Evolutionary conservation across 2,329 filamentous ascomycete genomes (phyloP).

Genomic region (Cadophora malorum): DNA sequence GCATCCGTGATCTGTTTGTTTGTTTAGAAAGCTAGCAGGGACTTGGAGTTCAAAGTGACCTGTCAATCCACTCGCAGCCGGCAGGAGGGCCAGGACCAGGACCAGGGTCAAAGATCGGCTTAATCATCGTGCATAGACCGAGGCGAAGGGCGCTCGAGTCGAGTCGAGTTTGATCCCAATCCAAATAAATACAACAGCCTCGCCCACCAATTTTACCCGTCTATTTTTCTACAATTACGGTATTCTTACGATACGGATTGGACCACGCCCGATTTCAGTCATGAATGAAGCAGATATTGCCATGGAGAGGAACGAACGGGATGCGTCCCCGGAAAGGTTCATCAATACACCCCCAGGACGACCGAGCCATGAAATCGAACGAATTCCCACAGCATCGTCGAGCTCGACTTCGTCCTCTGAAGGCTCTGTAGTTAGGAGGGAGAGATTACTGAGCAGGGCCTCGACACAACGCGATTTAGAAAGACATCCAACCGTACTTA

Average conservation of each 20-base stretch:
- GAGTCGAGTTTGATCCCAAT: not conserved
- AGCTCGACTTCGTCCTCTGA: constrained; percentile 56
- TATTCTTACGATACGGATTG: constrained; percentile 5
- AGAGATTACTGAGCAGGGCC: constrained; percentile 62
- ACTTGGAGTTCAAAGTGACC: not conserved
- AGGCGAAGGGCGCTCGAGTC: not conserved
- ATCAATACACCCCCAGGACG: constrained; percentile 34
- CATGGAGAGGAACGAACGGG: constrained; percentile 52
- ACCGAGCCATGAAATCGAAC: constrained; percentile 62
- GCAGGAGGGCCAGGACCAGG: not conserved
- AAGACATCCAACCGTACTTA: constrained; percentile 71
- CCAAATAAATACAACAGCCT: constrained; percentile 16
- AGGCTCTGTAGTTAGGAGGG: constrained; percentile 46
- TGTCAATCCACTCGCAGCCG: not conserved
- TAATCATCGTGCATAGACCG: constrained; percentile 2
- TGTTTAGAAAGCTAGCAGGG: not conserved
- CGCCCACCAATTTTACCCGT: not conserved
- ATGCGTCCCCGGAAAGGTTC: constrained; percentile 54
- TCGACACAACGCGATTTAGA: constrained; percentile 72
- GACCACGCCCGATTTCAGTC: constrained; percentile 20
- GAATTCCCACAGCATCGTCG: constrained; percentile 61
- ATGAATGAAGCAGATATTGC: constrained; percentile 43
- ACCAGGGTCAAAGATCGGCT: not conserved
- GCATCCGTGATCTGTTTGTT: not conserved
- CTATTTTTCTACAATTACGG: not conserved